A percentile compares a stretch with the other conserved stretches of the same genome.
Conservation (phyloP, 2,329 filamentous ascomycete genomes). For the Monosporascus sp. region DNA sequence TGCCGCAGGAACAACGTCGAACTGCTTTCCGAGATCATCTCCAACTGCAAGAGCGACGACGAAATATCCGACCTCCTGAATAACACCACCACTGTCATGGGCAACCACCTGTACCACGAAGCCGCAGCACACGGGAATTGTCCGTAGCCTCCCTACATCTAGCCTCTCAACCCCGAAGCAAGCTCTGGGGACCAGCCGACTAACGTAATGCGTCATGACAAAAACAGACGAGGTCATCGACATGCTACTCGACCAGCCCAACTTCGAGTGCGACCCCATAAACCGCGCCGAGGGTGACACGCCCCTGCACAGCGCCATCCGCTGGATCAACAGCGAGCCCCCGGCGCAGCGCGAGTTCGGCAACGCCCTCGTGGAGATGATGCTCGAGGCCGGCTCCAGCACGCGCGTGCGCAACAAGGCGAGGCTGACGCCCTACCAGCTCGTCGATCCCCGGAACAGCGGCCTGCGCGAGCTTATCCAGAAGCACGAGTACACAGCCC, state of each 20-base stretch:
- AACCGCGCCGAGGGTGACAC: constrained; percentile 70
- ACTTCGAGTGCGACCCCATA: constrained; percentile 78
- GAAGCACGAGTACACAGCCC: constrained; percentile 63
- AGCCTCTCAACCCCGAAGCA: not conserved
- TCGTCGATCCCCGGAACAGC: constrained; percentile 67
- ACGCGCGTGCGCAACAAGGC: constrained; percentile 62
- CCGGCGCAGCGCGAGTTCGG: constrained; percentile 61
- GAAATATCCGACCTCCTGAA: constrained; percentile 78
- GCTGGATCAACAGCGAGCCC: constrained; percentile 68
- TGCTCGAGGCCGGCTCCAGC: constrained; percentile 71
- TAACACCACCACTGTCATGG: constrained; percentile 76
- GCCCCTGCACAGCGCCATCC: constrained; percentile 72
- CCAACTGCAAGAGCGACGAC: constrained; percentile 53
- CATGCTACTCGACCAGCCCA: constrained; percentile 74
- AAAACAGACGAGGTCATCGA: constrained; percentile 73
- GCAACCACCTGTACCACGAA: constrained; percentile 85
- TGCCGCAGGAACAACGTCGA: constrained; percentile 90
- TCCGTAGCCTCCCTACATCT: constrained; percentile 38
- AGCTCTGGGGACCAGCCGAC: not conserved
- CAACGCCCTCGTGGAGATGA: constrained; percentile 66
- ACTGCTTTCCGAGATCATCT: constrained; percentile 71
- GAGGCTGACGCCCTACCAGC: constrained; percentile 64
- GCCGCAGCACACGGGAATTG: constrained; percentile 83
- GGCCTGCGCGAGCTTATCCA: constrained; percentile 59
- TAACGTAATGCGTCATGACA: constrained; percentile 3